phyloP scores from a whole-genome alignment of 2,329 filamentous ascomycete species.

The Tetracladium maxilliforme region DNA sequence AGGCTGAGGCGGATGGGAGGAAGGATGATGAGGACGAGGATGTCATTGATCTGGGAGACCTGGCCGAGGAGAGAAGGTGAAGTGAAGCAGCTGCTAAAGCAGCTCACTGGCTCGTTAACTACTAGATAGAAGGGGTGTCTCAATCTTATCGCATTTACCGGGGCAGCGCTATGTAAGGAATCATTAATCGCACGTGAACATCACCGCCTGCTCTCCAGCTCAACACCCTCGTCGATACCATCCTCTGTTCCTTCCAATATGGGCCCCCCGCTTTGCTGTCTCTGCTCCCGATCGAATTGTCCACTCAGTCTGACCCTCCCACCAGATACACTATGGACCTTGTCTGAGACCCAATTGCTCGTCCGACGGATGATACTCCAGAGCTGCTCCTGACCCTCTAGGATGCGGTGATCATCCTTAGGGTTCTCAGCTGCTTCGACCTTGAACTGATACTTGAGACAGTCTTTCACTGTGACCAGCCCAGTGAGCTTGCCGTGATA shows the following conservation, averaged over 20 bases:
- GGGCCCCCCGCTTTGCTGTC: slow-evolving; percentile 11
- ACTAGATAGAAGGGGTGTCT: too few species aligned
- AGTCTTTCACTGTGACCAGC: slow-evolving; percentile 92
- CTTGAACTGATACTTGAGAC: slow-evolving; percentile 94
- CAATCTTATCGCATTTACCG: too few species aligned
- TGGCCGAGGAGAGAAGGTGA: too few species aligned
- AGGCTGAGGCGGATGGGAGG: too few species aligned
- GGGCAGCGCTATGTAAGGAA: too few species aligned
- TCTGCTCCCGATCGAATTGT: slow-evolving; percentile 5
- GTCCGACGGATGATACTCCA: slow-evolving; percentile 41
- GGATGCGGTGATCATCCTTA: slow-evolving; percentile 38
- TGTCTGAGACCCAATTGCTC: slow-evolving; percentile 43
- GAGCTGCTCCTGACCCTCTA: slow-evolving; percentile 52
- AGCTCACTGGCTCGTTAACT: too few species aligned
- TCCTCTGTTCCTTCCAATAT: slow-evolving; percentile 38
- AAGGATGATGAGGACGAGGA: too few species aligned
- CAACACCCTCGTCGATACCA: slow-evolving; percentile 25
- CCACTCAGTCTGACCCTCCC: slow-evolving; percentile 36
- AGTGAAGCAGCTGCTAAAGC: too few species aligned
- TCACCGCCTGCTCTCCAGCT: slow-evolving; percentile 22
- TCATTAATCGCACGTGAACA: too few species aligned
- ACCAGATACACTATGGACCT: slow-evolving; percentile 33
- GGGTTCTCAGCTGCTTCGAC: slow-evolving; percentile 74
- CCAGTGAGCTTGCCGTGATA: slow-evolving; percentile 73
- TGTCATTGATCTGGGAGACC: too few species aligned